phyloP scores from a whole-genome alignment of 1,284 basidiomycete genomes.

The Puccinia novopanici region DNA sequence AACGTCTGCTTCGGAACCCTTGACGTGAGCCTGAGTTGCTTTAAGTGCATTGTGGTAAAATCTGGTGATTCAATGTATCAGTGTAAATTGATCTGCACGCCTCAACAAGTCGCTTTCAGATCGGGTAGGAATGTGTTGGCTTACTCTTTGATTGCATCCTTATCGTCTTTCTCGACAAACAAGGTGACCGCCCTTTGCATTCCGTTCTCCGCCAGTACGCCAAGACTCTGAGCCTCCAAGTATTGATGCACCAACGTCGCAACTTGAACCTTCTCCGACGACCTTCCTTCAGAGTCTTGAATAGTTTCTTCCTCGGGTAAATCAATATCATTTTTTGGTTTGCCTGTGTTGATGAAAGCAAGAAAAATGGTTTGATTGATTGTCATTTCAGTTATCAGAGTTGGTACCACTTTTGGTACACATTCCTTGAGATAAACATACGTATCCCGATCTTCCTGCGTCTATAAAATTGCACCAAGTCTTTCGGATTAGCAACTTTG shows the following conservation, averaged over 20 bases:
- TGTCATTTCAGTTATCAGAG: not conserved
- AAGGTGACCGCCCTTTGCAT: slow-evolving; percentile 87
- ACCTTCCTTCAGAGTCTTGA: slow-evolving; percentile 14
- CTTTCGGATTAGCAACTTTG: slow-evolving; percentile 87
- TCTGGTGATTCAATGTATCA: slow-evolving; percentile 62
- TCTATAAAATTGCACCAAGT: slow-evolving; percentile 85
- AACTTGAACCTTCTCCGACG: slow-evolving; percentile 61
- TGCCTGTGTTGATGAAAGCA: slow-evolving; percentile 50
- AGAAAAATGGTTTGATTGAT: not conserved
- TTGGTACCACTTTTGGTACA: not conserved
- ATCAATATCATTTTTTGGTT: slow-evolving; percentile 56
- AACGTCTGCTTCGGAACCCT: slow-evolving; percentile 36
- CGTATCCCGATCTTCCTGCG: slow-evolving; percentile 67
- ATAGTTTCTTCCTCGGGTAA: slow-evolving; percentile 53
- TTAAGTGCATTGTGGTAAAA: slow-evolving; percentile 70
- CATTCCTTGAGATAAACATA: slow-evolving; percentile 3
- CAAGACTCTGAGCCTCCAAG: slow-evolving; percentile 81
- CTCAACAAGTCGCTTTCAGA: not conserved
- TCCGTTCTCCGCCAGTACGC: slow-evolving; percentile 78
- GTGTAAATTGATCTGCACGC: not conserved
- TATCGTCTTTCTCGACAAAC: slow-evolving; percentile 93
- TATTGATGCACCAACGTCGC: slow-evolving; percentile 77
- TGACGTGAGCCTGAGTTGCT: slow-evolving; percentile 62
- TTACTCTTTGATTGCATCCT: slow-evolving; percentile 81
- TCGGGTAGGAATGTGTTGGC: slow-evolving; percentile 61